Evolutionary conservation across 1,139 yeast species (phyloP), one percentile per base, ranked within the genome.

Genomic region (Yamadazyma kanchanaburiensis): DNA sequence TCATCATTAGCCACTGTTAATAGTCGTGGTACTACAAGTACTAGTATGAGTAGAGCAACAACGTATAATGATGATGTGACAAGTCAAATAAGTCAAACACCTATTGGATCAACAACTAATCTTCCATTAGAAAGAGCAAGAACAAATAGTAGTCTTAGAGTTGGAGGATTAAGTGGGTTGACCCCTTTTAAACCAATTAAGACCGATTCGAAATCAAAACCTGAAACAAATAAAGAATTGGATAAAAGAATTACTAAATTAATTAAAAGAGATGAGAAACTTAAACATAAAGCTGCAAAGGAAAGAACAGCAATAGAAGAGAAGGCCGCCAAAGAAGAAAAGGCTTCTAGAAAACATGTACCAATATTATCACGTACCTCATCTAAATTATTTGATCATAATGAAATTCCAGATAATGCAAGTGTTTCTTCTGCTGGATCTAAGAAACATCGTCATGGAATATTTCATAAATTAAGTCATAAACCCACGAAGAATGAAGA

Each of bases 221-320:
- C 28, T 20, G 40, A 42, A 24, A 35, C 39, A 18, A 58, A 55
- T 35, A 48, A 49, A 27, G 64, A 58, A 24, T 34, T 58, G n/a
- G 67, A 61, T 35, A 55, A 50, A 34, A 42, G 57, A 18, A 52
- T 59, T 26, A 49, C 58, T 20, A 53, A 51, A 30, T 39, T 53
- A 38, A 55, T 58, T 28, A 60, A 50, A 33, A 49, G 49, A 26
- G 65, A 57, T 21, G 65, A 55, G 31, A 55, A 52, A 31, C 15
- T 45, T 23, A 57, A 55, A 33, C 34, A 36, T 16, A 48, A 49
- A 31, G 44, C 42, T 10, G 53, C 47, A 20, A 46, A 42, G 29
- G 39, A 21, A 18, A 9, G 30, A 26, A 7, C 25, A 24, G 36
- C 15, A 11, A 24, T 43, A 19, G 11, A n/a, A 23, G 6, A 13